Evolutionary conservation across 257 asterid genomes (phyloP).

Genomic region (Salvia miltiorrhiza): DNA sequence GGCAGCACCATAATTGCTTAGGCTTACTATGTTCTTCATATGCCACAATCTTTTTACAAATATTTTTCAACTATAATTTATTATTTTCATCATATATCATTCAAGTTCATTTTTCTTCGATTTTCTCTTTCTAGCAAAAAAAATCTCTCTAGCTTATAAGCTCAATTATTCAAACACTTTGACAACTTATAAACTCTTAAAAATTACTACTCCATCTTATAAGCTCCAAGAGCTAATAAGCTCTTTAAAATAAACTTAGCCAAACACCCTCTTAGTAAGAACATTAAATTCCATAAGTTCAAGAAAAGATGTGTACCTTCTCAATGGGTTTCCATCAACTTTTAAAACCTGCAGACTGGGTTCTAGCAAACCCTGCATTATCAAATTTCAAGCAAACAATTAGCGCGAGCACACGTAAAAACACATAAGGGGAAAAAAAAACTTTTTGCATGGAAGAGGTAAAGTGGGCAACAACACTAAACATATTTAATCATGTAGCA

Average conservation of each 20-base stretch:
- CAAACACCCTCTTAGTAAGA: too few species aligned
- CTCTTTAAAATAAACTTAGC: too few species aligned
- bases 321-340: slow-evolving; percentile 85
- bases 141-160: too few species aligned
- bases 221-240: too few species aligned
- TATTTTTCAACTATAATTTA: too few species aligned
- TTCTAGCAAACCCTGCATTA: slow-evolving; percentile 88
- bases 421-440: background rate
- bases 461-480: background rate
- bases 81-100: too few species aligned
- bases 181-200: too few species aligned
- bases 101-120: too few species aligned
- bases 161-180: too few species aligned
- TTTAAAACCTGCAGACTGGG: slow-evolving; percentile 71
- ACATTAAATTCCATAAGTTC: background rate
- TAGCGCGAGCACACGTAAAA: background rate
- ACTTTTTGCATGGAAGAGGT: background rate
- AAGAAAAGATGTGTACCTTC: slow-evolving; percentile 59
- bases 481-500: background rate
- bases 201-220: too few species aligned
- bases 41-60: too few species aligned
- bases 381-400: slow-evolving; percentile 9
- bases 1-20: background rate
- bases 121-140: too few species aligned
- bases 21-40: background rate